Base-by-base conservation (phyloP, 1,139 yeast species). In the Sugiyamaella novakii region DNA sequence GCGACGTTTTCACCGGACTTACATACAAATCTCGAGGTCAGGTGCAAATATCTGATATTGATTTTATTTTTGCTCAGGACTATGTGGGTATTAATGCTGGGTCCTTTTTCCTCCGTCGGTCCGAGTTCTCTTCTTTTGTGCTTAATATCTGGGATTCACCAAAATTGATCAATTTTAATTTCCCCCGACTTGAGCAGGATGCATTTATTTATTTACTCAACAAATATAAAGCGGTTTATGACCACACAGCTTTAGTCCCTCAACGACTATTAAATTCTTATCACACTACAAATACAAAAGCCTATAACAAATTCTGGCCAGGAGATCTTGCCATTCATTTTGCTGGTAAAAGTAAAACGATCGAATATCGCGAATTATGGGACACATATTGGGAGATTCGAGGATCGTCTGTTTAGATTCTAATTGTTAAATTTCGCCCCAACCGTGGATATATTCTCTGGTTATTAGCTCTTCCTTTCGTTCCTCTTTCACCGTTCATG, bases 71-170 rank as follows among this genome's bases (percentile, higher is more conserved):
- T 10, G 45, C 62, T n/a, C 68, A 65, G 42, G 70, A 66, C 50
- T 39, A 49, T 44, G 49, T 60, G 33, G 68, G 70, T 3, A 47
- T 70, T 25, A 70, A 69, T 43, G 67, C 72, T 1, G 74, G 74
- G 5, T 66, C 72, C 3, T 64, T 70, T 43, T 61, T 70, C 50
- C 35, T 70, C 29, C 53, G 67, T 15, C 58, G 68, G 22, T 59
- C 68, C 3, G 54, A 51, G 14, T 60, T 57, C 36, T 47, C 55
- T 15, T 50, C 49, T n/a, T 39, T 51, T 36, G 43, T 61, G n/a
- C 46, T 61, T 21, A 56, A 59, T 29, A 43, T 61, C 19, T 60
- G 64, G 65, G 49, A 49, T 21, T 59, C 56, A 34, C 57, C 53
- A 10, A 48, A 47, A 21, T 41, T 58, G 37, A 46, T 52, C 6